A percentile compares a stretch with the other conserved stretches of the same genome.
These are phyloP conservation scores for Penstemon eatonii DNA, from an alignment of 257 asterid genomes.

Conservation along the genomic window DNA sequence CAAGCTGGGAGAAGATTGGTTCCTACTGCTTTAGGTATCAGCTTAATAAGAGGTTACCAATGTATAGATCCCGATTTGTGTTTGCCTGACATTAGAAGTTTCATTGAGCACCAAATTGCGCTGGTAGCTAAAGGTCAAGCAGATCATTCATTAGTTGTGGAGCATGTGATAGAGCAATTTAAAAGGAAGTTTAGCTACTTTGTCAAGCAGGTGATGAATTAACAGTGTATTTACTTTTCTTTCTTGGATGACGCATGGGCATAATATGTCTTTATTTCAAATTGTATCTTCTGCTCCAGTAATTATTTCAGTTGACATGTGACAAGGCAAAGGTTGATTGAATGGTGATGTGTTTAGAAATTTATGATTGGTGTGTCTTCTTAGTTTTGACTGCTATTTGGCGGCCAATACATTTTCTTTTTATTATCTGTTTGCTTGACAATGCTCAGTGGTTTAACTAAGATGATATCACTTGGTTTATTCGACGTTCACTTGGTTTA, in stretches of 20 bases:
- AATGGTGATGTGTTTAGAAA: constrained; percentile 4
- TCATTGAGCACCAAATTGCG: constrained; percentile 85
- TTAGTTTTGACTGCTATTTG: constrained; percentile 11
- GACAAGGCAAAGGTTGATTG: not conserved
- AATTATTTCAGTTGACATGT: not conserved
- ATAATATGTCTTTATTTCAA: not conserved
- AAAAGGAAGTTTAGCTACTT: constrained; percentile 79
- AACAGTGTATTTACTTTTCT: constrained; percentile 14
- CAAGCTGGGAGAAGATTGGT: constrained; percentile 80
- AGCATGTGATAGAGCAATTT: constrained; percentile 81
- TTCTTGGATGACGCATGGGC: not conserved
- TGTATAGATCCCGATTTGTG: constrained; percentile 89
- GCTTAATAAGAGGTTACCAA: constrained; percentile 90
- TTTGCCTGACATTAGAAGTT: constrained; percentile 90
- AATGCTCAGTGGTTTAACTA: not conserved
- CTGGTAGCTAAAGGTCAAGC: constrained; percentile 98
- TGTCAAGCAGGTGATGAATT: constrained; percentile 67
- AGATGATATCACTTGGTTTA: not conserved
- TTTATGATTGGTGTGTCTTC: not conserved
- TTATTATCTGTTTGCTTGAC: constrained; percentile 2
- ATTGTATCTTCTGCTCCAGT: not conserved
- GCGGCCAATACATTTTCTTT: not conserved
- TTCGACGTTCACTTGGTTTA: not conserved
- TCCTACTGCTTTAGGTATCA: constrained; percentile 90
- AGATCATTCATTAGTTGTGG: constrained; percentile 71